Evolutionary conservation across 345 rosid species (phyloP), one percentile per base, ranked within the genome.

Genomic region (Eucalyptus brandiana): DNA sequence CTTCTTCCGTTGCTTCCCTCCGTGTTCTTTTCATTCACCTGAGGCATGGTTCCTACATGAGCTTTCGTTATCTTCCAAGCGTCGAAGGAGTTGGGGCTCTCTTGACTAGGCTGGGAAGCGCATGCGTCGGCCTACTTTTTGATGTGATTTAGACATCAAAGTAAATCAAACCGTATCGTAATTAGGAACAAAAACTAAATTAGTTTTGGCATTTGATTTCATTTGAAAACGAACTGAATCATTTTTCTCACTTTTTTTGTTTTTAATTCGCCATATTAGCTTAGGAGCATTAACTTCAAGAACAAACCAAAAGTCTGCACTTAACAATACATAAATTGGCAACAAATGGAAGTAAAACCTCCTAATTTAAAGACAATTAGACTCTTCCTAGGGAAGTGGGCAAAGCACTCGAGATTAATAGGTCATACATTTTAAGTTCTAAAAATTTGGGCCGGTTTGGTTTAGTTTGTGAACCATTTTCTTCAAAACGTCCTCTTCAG

Each of bases 181-280:
- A 76, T 76, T 34, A 76, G 47, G 85, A 76, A 40, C 28, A 21
- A 76, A 76, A 76, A 21, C 47, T 14, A 76, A 76, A 23, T 76
- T 76, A 6, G 24, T 40, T 76, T 76, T 21, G 30, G 47, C 85
- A 40, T 21, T 21, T 40, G 85, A 24, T 76, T 40, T 5, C 85
- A 4, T 76, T 76, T 2, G 14, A 40, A 76, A 76, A 44, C 83
- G 30, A 15, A 21, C 15, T 21, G 30, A 40, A 40, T 28, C 30
- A 4, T 23, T 11, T 37, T 76, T 8, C 58, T 53, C 26, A 21
- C 47, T 21, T 21, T 40, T 8, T 11, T 7, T 21, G 7, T 2
- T 37, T 18, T 95, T 90, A 97, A 96, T 80, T 96, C 93, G 93
- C 98, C 45, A 96, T 97, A 92, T 96, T 94, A 11, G 83, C 45